Evolutionary conservation across 2,329 filamentous ascomycete genomes (phyloP).

Genomic region (Cladosporium phlei): DNA sequence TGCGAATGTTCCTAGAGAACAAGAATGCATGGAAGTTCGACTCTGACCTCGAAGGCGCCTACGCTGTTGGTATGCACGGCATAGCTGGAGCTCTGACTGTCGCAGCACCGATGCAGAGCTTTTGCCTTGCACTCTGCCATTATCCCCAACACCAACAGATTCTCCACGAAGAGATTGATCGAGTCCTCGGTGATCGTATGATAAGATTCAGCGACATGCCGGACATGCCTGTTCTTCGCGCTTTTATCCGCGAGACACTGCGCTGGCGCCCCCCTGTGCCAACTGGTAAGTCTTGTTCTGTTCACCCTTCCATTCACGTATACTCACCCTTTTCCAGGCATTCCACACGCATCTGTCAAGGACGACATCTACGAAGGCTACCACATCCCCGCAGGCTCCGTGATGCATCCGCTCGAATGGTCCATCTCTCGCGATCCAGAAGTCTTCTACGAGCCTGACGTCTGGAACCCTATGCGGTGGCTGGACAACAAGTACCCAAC

Average conservation of each 20-base stretch:
- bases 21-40: slow-evolving; percentile 38
- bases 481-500: slow-evolving; percentile 23
- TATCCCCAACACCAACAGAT: slow-evolving; percentile 39
- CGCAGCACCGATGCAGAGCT: slow-evolving; percentile 44
- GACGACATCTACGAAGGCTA: slow-evolving; percentile 24
- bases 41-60: slow-evolving; percentile 42
- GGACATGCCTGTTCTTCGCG: slow-evolving; percentile 50
- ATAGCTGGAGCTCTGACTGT: slow-evolving; percentile 45
- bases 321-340: slow-evolving; percentile 14
- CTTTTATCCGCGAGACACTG: slow-evolving; percentile 56
- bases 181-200: slow-evolving; percentile 51
- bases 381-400: slow-evolving; percentile 21
- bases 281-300: slow-evolving; percentile 15
- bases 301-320: slow-evolving; percentile 11
- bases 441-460: slow-evolving; percentile 22
- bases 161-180: slow-evolving; percentile 54
- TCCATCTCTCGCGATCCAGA: slow-evolving; percentile 21
- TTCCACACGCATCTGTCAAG: slow-evolving; percentile 20
- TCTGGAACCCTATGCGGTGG: slow-evolving; percentile 24
- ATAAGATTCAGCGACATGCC: slow-evolving; percentile 49
- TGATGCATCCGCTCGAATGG: slow-evolving; percentile 25
- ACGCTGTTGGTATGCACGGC: slow-evolving; percentile 45
- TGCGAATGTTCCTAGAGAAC: slow-evolving; percentile 39
- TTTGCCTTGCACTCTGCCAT: slow-evolving; percentile 43
- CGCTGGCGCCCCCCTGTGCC: slow-evolving; percentile 55